Conservation (phyloP, 129 eudicot genomes). For the Daucus carota region DH1_v3.0 NC_030381.2:46373501-46374000, state of each 20-base stretch:
- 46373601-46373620: constrained; percentile 79
- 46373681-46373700: constrained; percentile 70
- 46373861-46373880: neutral
- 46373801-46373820: constrained; percentile 52
- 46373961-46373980: neutral
- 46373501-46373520: neutral
- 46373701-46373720: constrained; percentile 60
- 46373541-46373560: neutral
- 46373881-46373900: neutral
- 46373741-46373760: constrained; percentile 64
- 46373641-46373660: constrained; percentile 63
- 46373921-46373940: neutral
- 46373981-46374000: neutral
- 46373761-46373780: constrained; percentile 62
- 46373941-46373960: neutral
- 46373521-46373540: neutral
- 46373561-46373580: constrained; percentile 51
- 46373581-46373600: constrained; percentile 66
- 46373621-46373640: constrained; percentile 77
- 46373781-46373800: constrained; percentile 50
- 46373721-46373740: constrained; percentile 70
- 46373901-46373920: neutral
- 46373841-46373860: constrained; percentile 8
- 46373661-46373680: constrained; percentile 80
- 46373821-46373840: constrained; percentile 66